phyloP scores from a whole-genome alignment of 768 basidiomycete species.

The Tulasnella sp. region DNA sequence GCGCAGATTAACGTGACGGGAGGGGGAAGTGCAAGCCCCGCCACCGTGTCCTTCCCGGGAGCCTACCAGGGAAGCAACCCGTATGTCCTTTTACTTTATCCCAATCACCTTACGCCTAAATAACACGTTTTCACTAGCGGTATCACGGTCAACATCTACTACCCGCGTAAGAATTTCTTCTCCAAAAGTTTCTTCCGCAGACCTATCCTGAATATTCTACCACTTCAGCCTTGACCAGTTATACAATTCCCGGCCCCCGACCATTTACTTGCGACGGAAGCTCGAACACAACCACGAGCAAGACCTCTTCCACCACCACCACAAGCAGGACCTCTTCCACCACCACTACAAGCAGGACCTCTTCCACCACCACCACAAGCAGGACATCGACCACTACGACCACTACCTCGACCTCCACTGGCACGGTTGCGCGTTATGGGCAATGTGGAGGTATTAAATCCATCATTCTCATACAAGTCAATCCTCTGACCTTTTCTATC shows the following conservation, averaged over 20 bases:
- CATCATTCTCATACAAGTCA: background rate
- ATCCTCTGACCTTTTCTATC: background rate
- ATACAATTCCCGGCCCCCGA: conserved; percentile 30
- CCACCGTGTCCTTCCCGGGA: conserved; percentile 37
- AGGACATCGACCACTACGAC: background rate
- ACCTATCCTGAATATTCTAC: conserved; percentile 1
- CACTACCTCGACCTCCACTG: background rate
- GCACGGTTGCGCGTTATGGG: background rate
- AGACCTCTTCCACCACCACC: background rate
- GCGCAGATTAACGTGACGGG: conserved; percentile 48
- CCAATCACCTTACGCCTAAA: background rate
- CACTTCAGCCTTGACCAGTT: conserved; percentile 24
- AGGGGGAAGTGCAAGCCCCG: conserved; percentile 42
- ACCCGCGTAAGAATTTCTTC: background rate
- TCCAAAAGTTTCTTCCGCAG: background rate
- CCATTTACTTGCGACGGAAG: conserved; percentile 15
- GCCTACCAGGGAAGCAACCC: conserved; percentile 34
- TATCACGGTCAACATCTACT: background rate
- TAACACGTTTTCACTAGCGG: background rate
- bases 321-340: background rate
- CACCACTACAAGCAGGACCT: background rate
- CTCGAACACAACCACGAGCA: background rate
- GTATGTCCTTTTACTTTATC: background rate
- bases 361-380: background rate
- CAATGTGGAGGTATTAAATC: conserved; percentile 5